phyloP scores from a whole-genome alignment of 2,329 filamentous ascomycete genomes.

The Hysterium pulicare region DNA sequence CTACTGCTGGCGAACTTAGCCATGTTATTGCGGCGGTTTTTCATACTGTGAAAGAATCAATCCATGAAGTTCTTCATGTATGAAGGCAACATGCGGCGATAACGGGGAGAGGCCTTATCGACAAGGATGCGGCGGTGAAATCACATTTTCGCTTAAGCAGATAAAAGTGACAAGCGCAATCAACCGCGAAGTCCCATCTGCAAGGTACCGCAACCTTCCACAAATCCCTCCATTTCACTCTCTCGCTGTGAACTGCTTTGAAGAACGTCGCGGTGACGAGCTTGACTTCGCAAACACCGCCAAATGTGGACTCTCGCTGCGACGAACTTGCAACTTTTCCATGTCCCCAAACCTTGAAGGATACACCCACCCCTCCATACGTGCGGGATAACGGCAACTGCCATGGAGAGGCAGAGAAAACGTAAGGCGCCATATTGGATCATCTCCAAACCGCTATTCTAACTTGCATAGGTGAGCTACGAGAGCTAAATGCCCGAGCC shows the following conservation, averaged over 20 bases:
- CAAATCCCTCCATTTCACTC: conserved; percentile 1
- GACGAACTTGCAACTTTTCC: conserved; percentile 31
- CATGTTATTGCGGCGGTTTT: too few species aligned
- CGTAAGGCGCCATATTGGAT: conserved; percentile 29
- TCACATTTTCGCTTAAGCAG: conserved; percentile 1
- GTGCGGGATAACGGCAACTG: conserved; percentile 26
- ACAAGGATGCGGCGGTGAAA: too few species aligned
- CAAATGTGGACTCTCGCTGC: conserved; percentile 34
- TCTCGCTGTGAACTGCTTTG: too few species aligned
- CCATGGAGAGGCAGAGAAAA: conserved; percentile 51
- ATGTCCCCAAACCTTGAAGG: conserved; percentile 35
- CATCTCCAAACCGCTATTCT: conserved; percentile 11
- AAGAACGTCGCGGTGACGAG: not conserved
- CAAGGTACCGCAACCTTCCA: conserved; percentile 1
- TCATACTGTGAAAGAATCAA: too few species aligned
- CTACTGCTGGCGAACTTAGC: too few species aligned
- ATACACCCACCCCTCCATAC: conserved; percentile 32
- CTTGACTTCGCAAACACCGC: conserved; percentile 2
- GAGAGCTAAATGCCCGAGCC: conserved; percentile 78
- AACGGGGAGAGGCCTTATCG: too few species aligned
- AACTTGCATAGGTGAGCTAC: conserved; percentile 70
- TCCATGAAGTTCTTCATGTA: too few species aligned
- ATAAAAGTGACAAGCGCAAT: conserved; percentile 1
- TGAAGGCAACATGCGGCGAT: too few species aligned
- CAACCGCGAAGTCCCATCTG: not conserved